phyloP scores from a whole-genome alignment of 2,329 filamentous ascomycete species.

The Mariannaea sp. region DNA sequence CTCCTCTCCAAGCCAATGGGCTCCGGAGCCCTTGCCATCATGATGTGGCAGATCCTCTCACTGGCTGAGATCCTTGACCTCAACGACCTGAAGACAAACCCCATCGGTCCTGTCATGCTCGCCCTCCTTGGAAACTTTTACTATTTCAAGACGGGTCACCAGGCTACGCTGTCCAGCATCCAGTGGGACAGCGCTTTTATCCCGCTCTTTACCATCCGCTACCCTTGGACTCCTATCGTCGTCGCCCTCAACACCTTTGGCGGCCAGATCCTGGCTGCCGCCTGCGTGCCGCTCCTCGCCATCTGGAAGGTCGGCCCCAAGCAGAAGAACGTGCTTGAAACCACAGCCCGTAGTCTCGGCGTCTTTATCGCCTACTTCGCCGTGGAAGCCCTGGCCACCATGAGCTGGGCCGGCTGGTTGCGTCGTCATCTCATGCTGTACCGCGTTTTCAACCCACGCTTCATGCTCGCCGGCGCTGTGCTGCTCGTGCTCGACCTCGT shows the following conservation, averaged over 20 bases:
- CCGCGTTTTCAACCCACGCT: conserved; percentile 88
- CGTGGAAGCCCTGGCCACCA: conserved; percentile 81
- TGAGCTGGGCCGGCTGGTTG: conserved; percentile 86
- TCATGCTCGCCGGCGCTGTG: conserved; percentile 77
- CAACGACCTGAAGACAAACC: conserved; percentile 63
- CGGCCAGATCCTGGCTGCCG: conserved; percentile 81
- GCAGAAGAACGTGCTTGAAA: conserved; percentile 69
- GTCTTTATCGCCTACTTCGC: conserved; percentile 84
- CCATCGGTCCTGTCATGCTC: conserved; percentile 83
- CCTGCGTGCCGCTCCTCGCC: conserved; percentile 78
- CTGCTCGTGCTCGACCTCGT: conserved; percentile 80
- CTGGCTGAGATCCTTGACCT: conserved; percentile 68
- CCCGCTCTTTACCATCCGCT: conserved; percentile 77
- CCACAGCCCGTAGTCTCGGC: conserved; percentile 70
- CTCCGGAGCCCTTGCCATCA: conserved; percentile 77
- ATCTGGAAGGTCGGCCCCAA: conserved; percentile 89
- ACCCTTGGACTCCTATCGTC: conserved; percentile 86
- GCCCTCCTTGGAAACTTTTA: conserved; percentile 91
- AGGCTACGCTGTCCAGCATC: conserved; percentile 83
- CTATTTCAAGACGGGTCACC: conserved; percentile 98
- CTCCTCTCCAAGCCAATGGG: conserved; percentile 96
- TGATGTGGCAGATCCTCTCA: conserved; percentile 88
- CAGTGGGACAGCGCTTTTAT: conserved; percentile 98
- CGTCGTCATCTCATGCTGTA: conserved; percentile 95
- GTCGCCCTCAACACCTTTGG: conserved; percentile 87